Evolutionary conservation across 2,329 filamentous ascomycete species (phyloP), one percentile per base, ranked within the genome.

Genomic region (Mycocentrospora acerina): DNA sequence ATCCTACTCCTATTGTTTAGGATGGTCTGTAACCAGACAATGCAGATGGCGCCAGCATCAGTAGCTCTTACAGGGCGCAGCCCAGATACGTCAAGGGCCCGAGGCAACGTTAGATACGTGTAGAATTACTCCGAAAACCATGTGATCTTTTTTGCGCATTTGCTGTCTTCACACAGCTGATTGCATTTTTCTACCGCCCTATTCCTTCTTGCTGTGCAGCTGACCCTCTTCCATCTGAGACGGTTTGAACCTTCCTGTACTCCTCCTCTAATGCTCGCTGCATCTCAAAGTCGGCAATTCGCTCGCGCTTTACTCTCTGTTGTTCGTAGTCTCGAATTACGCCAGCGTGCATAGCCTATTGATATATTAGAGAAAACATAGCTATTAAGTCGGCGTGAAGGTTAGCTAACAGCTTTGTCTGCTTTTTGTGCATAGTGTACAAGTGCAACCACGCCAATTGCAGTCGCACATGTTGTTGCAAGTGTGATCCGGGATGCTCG

Each of bases 251-350:
- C 67, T 91, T 91, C 65, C 85, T 83, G 68, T 96, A 97, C 67
- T 98, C 88, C 58, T 85, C 80, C 71, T 97, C 90, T 32, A 98
- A 74, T 6, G 79, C 80, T 48, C 78, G 80, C 65, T 98, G 93
- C 80, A 95, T 82, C 51, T 97, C 90, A 60, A 98, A 98, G 64
- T 98, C 93, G 35, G 90, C 81, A 67, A 94, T 88, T 42, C 93
- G 84, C 68, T 98, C 93, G 52, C 81, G 80, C 72, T 96, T 96
- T 51, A 96, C 67, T 30, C 87, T 83, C 66, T 95, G 90, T 62
- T 94, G 89, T 63, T 97, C 91, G 77, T 96, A 86, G 62, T 98
- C 93, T 49, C 91, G 87, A 50, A 97, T 75, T 28, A 98, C 93
- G 29, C 93, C 93, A 53, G 86, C 81, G 62, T 98, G 93, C 93